phyloP scores from a whole-genome alignment of 2,329 filamentous ascomycete genomes.

The Colletotrichum limetticola region DNA sequence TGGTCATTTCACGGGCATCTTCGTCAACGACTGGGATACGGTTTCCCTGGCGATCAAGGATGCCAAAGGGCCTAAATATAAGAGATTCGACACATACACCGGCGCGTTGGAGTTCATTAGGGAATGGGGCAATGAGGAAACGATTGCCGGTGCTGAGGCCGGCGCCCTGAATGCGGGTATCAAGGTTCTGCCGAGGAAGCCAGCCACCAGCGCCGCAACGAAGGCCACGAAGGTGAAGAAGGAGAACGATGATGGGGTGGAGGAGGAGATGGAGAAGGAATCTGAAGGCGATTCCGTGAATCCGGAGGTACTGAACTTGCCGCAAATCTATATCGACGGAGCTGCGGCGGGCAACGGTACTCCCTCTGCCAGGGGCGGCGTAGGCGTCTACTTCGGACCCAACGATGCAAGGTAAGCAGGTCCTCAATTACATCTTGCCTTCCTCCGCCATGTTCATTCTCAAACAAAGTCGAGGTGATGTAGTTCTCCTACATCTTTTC shows the following conservation, averaged over 20 bases:
- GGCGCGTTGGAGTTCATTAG: slow-evolving; percentile 85
- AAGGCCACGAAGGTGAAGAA: slow-evolving; percentile 13
- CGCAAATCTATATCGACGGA: slow-evolving; percentile 71
- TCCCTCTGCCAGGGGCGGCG: slow-evolving; percentile 64
- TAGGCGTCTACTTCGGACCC: slow-evolving; percentile 72
- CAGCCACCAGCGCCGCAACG: background rate
- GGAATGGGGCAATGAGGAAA: slow-evolving; percentile 55
- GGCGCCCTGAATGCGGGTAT: slow-evolving; percentile 3
- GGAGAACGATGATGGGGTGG: slow-evolving; percentile 39
- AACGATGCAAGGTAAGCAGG: slow-evolving; percentile 61
- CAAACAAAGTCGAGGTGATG: background rate
- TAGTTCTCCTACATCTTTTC: background rate
- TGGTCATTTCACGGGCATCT: slow-evolving; percentile 68
- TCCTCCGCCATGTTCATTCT: background rate
- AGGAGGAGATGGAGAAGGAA: slow-evolving; percentile 53
- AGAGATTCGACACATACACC: slow-evolving; percentile 72
- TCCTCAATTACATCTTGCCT: slow-evolving; percentile 8
- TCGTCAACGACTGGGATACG: slow-evolving; percentile 72
- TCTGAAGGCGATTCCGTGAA: slow-evolving; percentile 35
- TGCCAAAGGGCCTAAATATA: slow-evolving; percentile 76
- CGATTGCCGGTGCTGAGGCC: slow-evolving; percentile 44
- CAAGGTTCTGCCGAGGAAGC: slow-evolving; percentile 9
- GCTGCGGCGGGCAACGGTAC: slow-evolving; percentile 70
- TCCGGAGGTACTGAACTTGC: slow-evolving; percentile 43
- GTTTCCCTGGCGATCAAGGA: slow-evolving; percentile 80